Evolutionary conservation across 805 yeast species (phyloP).

Genomic region (Yarrowia sp.): DNA sequence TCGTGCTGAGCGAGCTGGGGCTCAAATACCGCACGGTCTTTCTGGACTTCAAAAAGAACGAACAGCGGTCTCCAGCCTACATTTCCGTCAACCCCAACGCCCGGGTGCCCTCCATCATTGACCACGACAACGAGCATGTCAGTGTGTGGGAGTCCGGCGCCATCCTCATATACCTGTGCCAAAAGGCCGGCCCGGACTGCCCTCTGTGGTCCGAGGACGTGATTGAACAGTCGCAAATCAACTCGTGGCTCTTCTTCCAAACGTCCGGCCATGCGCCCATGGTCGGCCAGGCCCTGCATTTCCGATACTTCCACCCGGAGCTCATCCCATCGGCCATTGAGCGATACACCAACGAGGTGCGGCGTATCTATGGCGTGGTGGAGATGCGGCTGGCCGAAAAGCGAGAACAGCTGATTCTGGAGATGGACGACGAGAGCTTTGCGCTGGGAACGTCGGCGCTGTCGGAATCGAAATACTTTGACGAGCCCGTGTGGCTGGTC

Average conservation of each 20-base stretch:
- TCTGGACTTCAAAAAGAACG: constrained; percentile 84
- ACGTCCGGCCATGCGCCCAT: constrained; percentile 98
- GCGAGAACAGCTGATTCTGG: constrained; percentile 84
- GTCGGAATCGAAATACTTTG: constrained; percentile 84
- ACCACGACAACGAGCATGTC: constrained; percentile 79
- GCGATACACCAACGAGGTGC: constrained; percentile 56
- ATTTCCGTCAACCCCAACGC: constrained; percentile 96
- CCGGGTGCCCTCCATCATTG: constrained; percentile 91
- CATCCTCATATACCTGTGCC: constrained; percentile 80
- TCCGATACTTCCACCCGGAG: constrained; percentile 86
- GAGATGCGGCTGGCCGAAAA: constrained; percentile 95
- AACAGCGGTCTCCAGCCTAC: constrained; percentile 92
- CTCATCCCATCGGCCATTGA: constrained; percentile 89
- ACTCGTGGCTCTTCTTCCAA: constrained; percentile 91
- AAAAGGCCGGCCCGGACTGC: constrained; percentile 65
- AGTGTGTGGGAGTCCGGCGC: constrained; percentile 97
- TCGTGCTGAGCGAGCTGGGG: constrained; percentile 82
- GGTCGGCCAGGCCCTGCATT: constrained; percentile 97
- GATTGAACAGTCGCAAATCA: constrained; percentile 81
- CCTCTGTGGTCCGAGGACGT: constrained; percentile 80
- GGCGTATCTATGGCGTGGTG: constrained; percentile 56
- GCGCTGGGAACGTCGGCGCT: constrained; percentile 88
- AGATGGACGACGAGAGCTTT: constrained; percentile 83
- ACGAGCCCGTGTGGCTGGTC: constrained; percentile 93
- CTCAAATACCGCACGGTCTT: constrained; percentile 80